phyloP scores from a whole-genome alignment of 2,329 filamentous ascomycete species.

The Trichoderma simmonsii region DNA sequence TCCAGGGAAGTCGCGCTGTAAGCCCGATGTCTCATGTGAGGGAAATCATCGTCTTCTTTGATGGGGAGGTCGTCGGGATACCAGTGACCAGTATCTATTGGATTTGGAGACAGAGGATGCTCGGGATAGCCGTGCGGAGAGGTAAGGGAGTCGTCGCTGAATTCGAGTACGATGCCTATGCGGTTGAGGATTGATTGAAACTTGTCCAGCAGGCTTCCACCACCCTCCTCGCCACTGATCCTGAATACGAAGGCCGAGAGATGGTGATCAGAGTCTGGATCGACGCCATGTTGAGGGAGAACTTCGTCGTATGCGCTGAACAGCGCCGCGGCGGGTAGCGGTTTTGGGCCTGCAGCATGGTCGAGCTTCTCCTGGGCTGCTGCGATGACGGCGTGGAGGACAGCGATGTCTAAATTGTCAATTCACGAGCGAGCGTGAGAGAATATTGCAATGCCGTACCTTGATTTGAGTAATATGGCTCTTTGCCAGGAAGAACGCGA shows the following conservation, averaged over 20 bases:
- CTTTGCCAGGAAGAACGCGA: constrained; percentile 28
- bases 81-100: constrained; percentile 22
- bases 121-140: constrained; percentile 27
- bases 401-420: constrained; percentile 63
- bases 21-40: neutral
- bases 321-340: constrained; percentile 70
- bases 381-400: constrained; percentile 73
- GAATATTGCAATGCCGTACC: constrained; percentile 38
- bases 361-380: constrained; percentile 65
- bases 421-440: neutral
- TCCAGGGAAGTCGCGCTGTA: neutral
- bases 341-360: constrained; percentile 55
- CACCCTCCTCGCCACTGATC: constrained; percentile 63
- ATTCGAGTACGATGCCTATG: constrained; percentile 70
- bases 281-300: constrained; percentile 65
- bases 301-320: constrained; percentile 78
- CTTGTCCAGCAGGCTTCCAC: constrained; percentile 60
- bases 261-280: constrained; percentile 70
- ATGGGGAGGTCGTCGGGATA: constrained; percentile 17
- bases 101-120: constrained; percentile 25
- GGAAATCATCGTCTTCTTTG: neutral
- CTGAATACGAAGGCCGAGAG: constrained; percentile 77
- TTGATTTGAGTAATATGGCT: constrained; percentile 57
- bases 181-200: constrained; percentile 65
- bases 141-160: constrained; percentile 39